Percentiles rank a stretch among this genome's conserved stretches.
Evolutionary conservation across 2,329 filamentous ascomycete genomes (phyloP).

Genomic region (Orbilia blumenaviensis): DNA sequence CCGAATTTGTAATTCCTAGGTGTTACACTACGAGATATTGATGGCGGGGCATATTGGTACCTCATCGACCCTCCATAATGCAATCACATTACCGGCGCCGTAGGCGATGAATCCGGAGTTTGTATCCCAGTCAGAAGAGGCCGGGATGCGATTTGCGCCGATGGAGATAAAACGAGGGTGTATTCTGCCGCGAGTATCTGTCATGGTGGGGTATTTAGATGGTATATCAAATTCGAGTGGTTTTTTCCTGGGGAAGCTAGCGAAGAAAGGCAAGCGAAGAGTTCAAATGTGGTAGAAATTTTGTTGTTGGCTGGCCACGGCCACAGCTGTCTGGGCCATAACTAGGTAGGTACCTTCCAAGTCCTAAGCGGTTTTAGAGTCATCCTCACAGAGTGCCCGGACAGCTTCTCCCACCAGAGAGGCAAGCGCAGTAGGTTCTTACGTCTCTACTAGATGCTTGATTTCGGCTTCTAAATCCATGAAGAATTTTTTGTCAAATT

Average conservation of each 20-base stretch:
- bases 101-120: constrained; percentile 77
- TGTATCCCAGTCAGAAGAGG: constrained; percentile 86
- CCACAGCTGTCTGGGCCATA: no score
- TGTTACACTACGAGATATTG: not conserved
- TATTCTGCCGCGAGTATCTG: constrained; percentile 50
- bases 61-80: constrained; percentile 78
- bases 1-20: no score
- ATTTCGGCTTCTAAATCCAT: not conserved
- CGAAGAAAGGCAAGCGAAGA: not conserved
- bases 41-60: constrained; percentile 59
- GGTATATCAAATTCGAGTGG: constrained; percentile 1
- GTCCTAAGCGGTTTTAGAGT: no score
- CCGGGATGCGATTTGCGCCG: constrained; percentile 89
- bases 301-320: constrained; percentile 9
- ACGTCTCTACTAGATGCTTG: no score
- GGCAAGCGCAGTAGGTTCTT: no score
- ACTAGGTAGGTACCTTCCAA: no score
- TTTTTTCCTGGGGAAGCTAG: constrained; percentile 7
- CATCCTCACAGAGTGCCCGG: no score
- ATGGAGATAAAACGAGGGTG: constrained; percentile 68
- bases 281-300: constrained; percentile 14
- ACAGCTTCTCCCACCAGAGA: not conserved
- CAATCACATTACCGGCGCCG: constrained; percentile 87
- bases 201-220: constrained; percentile 22
- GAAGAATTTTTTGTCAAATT: not conserved